Evolutionary conservation across 805 yeast genomes (phyloP), one percentile per base, ranked within the genome.

Genomic region (Candida loeiensis): DNA sequence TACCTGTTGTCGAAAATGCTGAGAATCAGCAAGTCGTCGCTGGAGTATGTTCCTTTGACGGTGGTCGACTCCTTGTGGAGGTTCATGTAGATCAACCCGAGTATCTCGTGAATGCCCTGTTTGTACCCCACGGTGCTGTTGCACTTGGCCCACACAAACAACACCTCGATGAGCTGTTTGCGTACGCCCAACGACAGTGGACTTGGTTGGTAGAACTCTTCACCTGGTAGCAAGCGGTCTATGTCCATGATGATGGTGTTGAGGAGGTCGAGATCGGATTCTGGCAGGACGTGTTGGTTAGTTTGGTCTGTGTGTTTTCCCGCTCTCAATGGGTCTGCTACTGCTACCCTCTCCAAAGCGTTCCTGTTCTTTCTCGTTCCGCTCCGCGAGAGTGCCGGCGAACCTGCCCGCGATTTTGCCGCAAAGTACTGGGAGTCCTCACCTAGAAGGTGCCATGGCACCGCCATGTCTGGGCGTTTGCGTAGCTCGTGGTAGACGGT

Each of bases 51-150:
- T 37, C 45, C 46, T 16, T 6, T 18, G 3, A 14, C 21, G 8
- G 17, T 7, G 8, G 31, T 6, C 31, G 71, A 52, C 44, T 74
- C 79, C 6, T 50, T 47, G 43, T 56, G 48, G 13, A 74, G 46
- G 38, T 63, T 64, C 14, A 70, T 57, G 49, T 63, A 75, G 6
- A 77, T 59, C 39, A 76, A 50, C 1, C 80, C 82, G 38, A 71
- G 55, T 3, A 76, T 56, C 50, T 77, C 82, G 55, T 77, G 82
- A 36, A 74, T 52, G 1, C 82, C 82, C 51, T 77, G 82, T 45
- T 68, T 55, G 18, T 38, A 41, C n/a, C 76, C 73, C 21, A 75
- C 56, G 6, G 53, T 61, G 2, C 74, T 68, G 40, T 71, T 66
- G 46, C 74, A 65, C 54, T 72, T 73, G 42, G 76, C 61, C 77